Percentiles rank a stretch among this genome's conserved stretches.
These are phyloP conservation scores for Ramalina intermedia DNA, from an alignment of 495 filamentous ascomycete genomes.

Conservation along the genomic window DNA sequence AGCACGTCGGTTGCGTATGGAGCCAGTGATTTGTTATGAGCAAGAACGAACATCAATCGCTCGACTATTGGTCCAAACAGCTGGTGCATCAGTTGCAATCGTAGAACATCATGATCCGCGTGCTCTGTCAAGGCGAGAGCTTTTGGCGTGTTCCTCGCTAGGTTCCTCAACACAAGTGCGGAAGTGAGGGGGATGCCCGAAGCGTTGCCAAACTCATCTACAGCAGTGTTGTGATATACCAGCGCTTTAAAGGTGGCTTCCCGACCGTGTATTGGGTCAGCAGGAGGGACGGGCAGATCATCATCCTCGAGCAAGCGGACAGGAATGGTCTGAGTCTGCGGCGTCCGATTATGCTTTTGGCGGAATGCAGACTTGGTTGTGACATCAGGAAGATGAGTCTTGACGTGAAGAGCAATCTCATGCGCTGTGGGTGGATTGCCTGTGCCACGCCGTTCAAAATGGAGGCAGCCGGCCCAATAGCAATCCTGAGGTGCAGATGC, in stretches of 20 bases:
- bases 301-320: slow-evolving; percentile 36
- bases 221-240: slow-evolving; percentile 47
- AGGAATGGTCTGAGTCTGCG: slow-evolving; percentile 34
- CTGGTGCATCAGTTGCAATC: slow-evolving; percentile 32
- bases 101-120: slow-evolving; percentile 5
- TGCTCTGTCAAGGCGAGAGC: slow-evolving; percentile 3
- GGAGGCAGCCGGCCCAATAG: slow-evolving; percentile 41
- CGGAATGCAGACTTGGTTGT: slow-evolving; percentile 16
- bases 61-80: slow-evolving; percentile 27
- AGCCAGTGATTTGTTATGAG: slow-evolving; percentile 31
- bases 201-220: slow-evolving; percentile 71
- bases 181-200: slow-evolving; percentile 74
- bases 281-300: slow-evolving; percentile 25
- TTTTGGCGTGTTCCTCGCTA: slow-evolving; percentile 56
- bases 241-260: slow-evolving; percentile 29
- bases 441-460: slow-evolving; percentile 23
- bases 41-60: slow-evolving; percentile 28
- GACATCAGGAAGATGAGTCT: slow-evolving; percentile 45
- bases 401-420: slow-evolving; percentile 44
- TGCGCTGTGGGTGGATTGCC: slow-evolving; percentile 24
- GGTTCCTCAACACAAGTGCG: slow-evolving; percentile 74
- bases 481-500: slow-evolving; percentile 24
- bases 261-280: slow-evolving; percentile 27
- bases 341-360: slow-evolving; percentile 15
- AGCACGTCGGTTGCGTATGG: slow-evolving; percentile 31